Percentiles rank a stretch among this genome's conserved stretches.
phyloP scores from a whole-genome alignment of 768 basidiomycete species.

The Boletus sensibilis region DNA sequence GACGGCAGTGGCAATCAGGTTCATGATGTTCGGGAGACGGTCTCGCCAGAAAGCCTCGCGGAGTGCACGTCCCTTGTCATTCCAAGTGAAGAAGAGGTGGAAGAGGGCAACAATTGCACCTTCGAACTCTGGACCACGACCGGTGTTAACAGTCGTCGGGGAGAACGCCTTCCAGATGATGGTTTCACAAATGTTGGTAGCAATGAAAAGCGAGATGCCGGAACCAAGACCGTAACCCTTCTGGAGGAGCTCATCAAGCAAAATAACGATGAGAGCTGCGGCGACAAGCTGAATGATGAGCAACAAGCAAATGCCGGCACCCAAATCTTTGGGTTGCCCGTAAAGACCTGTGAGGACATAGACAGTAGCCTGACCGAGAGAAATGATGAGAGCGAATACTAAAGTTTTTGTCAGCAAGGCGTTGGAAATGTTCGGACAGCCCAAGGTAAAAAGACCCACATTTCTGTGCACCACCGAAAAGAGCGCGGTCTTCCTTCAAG shows the following conservation, averaged over 20 bases:
- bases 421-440: neutral
- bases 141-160: slow-evolving; percentile 96
- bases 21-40: slow-evolving; percentile 96
- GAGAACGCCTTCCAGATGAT: slow-evolving; percentile 99
- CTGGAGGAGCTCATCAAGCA: slow-evolving; percentile 97
- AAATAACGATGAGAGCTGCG: slow-evolving; percentile 93
- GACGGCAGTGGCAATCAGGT: slow-evolving; percentile 85
- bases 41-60: slow-evolving; percentile 99
- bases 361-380: slow-evolving; percentile 94
- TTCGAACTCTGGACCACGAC: slow-evolving; percentile 96
- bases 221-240: slow-evolving; percentile 99
- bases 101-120: slow-evolving; percentile 95
- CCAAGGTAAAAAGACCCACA: slow-evolving; percentile 48
- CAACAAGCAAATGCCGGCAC: slow-evolving; percentile 94
- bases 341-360: slow-evolving; percentile 97
- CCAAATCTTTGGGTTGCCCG: slow-evolving; percentile 88
- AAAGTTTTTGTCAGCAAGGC: neutral
- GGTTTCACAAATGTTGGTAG: slow-evolving; percentile 99
- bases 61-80: slow-evolving; percentile 95
- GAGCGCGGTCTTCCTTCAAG: slow-evolving; percentile 93
- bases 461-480: slow-evolving; percentile 97
- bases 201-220: slow-evolving; percentile 98
- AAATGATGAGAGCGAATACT: slow-evolving; percentile 97
- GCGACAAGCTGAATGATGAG: slow-evolving; percentile 95
- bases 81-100: slow-evolving; percentile 97